Base-by-base conservation (phyloP, 495 filamentous ascomycete species). In the Daldinia grandis region DNA sequence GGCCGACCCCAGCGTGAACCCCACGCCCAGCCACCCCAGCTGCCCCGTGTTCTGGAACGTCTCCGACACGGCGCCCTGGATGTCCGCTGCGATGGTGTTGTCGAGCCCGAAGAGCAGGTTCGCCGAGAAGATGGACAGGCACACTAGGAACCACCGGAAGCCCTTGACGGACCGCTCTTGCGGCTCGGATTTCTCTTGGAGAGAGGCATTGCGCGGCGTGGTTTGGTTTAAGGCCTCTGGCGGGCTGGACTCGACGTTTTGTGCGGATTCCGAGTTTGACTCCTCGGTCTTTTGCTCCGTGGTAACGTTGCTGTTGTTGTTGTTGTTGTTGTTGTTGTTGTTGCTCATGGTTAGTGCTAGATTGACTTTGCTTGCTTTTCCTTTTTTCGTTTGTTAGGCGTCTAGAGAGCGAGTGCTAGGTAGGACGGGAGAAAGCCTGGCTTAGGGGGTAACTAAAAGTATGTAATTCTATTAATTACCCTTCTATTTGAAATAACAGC, bases 71-170 rank as follows among this genome's bases (percentile, higher is more conserved):
- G 78, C 77, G 5, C 83, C 81, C 64, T 85, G 85, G 17, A 90
- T 77, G 72, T 87, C 82, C 27, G 88, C 88, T 0, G 86, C 87
- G 28, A 90, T 85, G 49, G 87, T 90, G 60, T 86, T 88, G 69
- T 90, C 88, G n/a, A 90, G 78, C 1, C 82, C 79, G 62, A 82
- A 89, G 0, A 88, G 77, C 60, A 89, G 84, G 7, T 75, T 81
- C 0, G 81, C 80, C 2, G 81, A 82, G 15, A 84, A 74, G 33
- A 88, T 81, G 2, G 85, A 78, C 21, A 82, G 8, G 50, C 83
- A 78, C 27, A 86, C 75, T 0, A 85, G 70, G 17, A 76, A 27
- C 82, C 82, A 84, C 5, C 59, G 58, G 38, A 68, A 10, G 10
- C 65, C 65, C n/a, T 74, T 38, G 58, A 74, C 42, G 8, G 65